Percentiles rank a stretch among this genome's conserved stretches.
Conservation (phyloP, 169 alveolate genomes). For the Plasmodium malariae region DNA sequence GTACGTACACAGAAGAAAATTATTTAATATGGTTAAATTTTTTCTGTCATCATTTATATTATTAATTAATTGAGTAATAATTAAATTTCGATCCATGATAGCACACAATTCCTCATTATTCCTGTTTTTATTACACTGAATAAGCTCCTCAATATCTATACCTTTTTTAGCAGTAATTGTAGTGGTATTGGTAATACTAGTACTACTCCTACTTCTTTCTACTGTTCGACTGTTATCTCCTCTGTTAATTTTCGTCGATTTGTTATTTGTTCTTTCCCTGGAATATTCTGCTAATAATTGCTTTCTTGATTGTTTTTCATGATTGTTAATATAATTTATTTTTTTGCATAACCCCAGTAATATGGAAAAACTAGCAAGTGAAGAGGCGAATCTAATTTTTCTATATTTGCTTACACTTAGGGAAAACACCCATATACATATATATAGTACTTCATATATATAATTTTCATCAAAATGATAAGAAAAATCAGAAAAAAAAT, state of each 20-base stretch:
- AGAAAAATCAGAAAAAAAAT: slow-evolving; percentile 65
- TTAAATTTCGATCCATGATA: slow-evolving; percentile 66
- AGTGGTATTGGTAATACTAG: neutral
- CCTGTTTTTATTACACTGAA: slow-evolving; percentile 19
- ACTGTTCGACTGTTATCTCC: slow-evolving; percentile 1
- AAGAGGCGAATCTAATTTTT: slow-evolving; percentile 68
- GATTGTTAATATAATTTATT: slow-evolving; percentile 65
- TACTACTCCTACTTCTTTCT: slow-evolving; percentile 15
- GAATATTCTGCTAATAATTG: slow-evolving; percentile 64
- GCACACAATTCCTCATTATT: slow-evolving; percentile 4
- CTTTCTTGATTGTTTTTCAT: slow-evolving; percentile 67
- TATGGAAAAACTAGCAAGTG: slow-evolving; percentile 67
- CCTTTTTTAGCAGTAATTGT: neutral
- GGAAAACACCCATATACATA: slow-evolving; percentile 74
- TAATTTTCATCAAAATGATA: slow-evolving; percentile 75
- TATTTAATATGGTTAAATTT: slow-evolving; percentile 65
- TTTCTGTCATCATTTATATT: slow-evolving; percentile 68
- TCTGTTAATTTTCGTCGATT: neutral
- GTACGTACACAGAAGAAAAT: slow-evolving; percentile 57
- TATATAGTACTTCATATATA: slow-evolving; percentile 64
- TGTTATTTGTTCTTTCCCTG: slow-evolving; percentile 44
- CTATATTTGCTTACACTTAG: slow-evolving; percentile 73
- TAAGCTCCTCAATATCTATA: slow-evolving; percentile 55
- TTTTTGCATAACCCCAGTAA: slow-evolving; percentile 72
- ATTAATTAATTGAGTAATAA: slow-evolving; percentile 61